These are phyloP conservation scores for Myriosclerotinia curreyana DNA, from an alignment of 2,329 filamentous ascomycete species.

Conservation along the genomic window DNA sequence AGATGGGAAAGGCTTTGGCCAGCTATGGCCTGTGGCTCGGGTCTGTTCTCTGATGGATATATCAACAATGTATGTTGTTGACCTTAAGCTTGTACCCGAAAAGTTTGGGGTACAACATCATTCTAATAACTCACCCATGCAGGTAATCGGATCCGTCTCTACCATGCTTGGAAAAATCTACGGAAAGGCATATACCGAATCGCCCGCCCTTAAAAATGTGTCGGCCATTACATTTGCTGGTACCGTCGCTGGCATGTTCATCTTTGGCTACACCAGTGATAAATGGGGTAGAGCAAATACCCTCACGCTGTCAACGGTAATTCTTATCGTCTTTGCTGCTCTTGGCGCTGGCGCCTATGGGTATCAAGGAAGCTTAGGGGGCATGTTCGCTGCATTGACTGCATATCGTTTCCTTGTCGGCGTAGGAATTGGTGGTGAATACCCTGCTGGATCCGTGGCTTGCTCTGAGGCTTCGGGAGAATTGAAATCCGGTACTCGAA, in stretches of 20 bases:
- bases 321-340: slow-evolving; percentile 81
- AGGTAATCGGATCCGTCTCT: slow-evolving; percentile 83
- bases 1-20: slow-evolving; percentile 47
- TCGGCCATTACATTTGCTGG: slow-evolving; percentile 82
- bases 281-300: slow-evolving; percentile 82
- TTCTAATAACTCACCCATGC: not conserved
- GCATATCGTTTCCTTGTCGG: slow-evolving; percentile 74
- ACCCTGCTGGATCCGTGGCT: slow-evolving; percentile 79
- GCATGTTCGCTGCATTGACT: slow-evolving; percentile 74
- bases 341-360: slow-evolving; percentile 75
- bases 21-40: slow-evolving; percentile 80
- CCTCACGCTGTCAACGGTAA: slow-evolving; percentile 74
- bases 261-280: slow-evolving; percentile 79
- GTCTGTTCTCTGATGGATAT: slow-evolving; percentile 89
- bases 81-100: no score
- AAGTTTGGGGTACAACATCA: not conserved
- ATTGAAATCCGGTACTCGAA: slow-evolving; percentile 74
- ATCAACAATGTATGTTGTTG: slow-evolving; percentile 73
- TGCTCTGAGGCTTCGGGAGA: slow-evolving; percentile 82
- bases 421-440: slow-evolving; percentile 75
- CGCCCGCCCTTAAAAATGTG: slow-evolving; percentile 69
- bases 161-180: slow-evolving; percentile 72
- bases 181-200: slow-evolving; percentile 63
- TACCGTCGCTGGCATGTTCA: slow-evolving; percentile 76
- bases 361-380: slow-evolving; percentile 62